Evolutionary conservation across 2,329 filamentous ascomycete species (phyloP).

Genomic region (Claviceps capensis): DNA sequence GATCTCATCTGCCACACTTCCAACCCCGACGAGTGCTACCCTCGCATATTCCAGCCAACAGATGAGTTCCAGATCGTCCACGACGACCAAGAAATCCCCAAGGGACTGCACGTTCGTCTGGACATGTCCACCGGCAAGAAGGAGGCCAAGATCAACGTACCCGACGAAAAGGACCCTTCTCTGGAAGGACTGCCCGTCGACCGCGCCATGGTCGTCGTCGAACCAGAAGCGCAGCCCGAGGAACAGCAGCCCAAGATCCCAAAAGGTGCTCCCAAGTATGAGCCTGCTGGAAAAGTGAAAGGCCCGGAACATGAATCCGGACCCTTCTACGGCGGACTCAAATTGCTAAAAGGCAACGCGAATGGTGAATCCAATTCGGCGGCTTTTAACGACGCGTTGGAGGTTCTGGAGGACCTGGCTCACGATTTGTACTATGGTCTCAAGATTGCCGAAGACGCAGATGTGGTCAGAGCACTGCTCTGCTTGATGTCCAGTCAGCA

Average conservation of each 20-base stretch:
- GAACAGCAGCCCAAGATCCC: constrained; percentile 23
- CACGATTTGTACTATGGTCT: constrained; percentile 59
- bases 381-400: constrained; percentile 36
- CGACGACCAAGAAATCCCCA: constrained; percentile 50
- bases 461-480: constrained; percentile 39
- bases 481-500: constrained; percentile 33
- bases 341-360: constrained; percentile 32
- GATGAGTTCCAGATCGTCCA: constrained; percentile 49
- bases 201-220: constrained; percentile 39
- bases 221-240: constrained; percentile 21
- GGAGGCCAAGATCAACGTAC: constrained; percentile 53
- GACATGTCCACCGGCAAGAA: constrained; percentile 50
- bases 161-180: constrained; percentile 32
- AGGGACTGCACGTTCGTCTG: constrained; percentile 51
- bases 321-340: constrained; percentile 28
- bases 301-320: constrained; percentile 25
- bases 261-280: constrained; percentile 41
- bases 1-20: constrained; percentile 53
- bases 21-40: constrained; percentile 50
- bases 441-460: constrained; percentile 43
- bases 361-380: constrained; percentile 12
- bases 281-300: constrained; percentile 42
- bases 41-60: constrained; percentile 48
- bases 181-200: constrained; percentile 39
- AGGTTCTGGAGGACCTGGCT: constrained; percentile 46